Percentiles rank a stretch among this genome's conserved stretches.
phyloP scores from a whole-genome alignment of 164 flowering plant species.

The Saururus chinensis region DNA sequence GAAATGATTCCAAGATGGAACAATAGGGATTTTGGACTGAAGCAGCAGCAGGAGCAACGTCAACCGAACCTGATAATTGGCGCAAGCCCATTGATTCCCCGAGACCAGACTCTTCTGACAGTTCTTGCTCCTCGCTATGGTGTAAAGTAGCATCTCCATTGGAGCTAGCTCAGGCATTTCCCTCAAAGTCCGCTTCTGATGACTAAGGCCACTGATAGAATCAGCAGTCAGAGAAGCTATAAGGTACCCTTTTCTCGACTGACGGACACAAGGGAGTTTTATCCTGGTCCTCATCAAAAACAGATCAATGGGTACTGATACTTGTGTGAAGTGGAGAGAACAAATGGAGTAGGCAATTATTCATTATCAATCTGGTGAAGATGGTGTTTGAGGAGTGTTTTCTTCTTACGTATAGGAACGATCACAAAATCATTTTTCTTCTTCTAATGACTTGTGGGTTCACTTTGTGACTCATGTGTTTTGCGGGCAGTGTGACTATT shows the following conservation, averaged over 20 bases:
- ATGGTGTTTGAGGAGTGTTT: no score
- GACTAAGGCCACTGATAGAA: constrained; percentile 27
- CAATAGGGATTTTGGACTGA: constrained; percentile 34
- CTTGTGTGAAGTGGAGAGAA: no score
- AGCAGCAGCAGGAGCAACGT: constrained; percentile 44
- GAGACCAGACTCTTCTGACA: constrained; percentile 23
- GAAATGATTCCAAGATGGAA: constrained; percentile 40
- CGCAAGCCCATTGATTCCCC: constrained; percentile 54
- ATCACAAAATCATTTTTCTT: no score
- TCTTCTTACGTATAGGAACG: no score
- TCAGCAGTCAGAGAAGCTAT: constrained; percentile 31
- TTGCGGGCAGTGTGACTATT: no score
- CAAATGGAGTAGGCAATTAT: no score
- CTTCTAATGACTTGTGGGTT: no score
- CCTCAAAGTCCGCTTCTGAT: constrained; percentile 49
- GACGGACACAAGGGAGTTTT: constrained; percentile 18
- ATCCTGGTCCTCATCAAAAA: constrained; percentile 17
- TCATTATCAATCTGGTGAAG: no score
- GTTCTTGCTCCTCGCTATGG: constrained; percentile 22
- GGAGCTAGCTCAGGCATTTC: constrained; percentile 79
- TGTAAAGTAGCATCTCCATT: constrained; percentile 61
- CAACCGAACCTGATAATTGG: constrained; percentile 82
- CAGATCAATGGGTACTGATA: constrained; percentile 25
- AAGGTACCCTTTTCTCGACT: constrained; percentile 65
- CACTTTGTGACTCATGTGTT: no score